phyloP scores from a whole-genome alignment of 371 early-diverging fungal species.

The Mucor plumbeus region DNA sequence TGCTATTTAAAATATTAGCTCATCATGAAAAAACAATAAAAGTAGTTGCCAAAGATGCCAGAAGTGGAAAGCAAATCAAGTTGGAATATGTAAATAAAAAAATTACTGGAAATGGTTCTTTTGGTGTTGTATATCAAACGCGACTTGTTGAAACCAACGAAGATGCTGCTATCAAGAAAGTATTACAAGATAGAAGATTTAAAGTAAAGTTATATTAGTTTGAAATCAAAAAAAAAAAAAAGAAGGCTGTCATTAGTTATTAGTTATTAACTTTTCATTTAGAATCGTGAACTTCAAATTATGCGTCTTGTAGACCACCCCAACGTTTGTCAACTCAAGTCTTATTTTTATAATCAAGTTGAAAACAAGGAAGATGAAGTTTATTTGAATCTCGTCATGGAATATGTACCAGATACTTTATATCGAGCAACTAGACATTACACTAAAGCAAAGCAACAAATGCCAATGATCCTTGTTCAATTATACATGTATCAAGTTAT shows the following conservation, averaged over 20 bases:
- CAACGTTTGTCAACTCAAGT: conserved; percentile 75
- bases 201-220: conserved; percentile 62
- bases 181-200: conserved; percentile 95
- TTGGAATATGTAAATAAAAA: conserved; percentile 89
- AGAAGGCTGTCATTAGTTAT: too few species aligned
- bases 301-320: conserved; percentile 82
- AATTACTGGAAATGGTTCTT: conserved; percentile 94
- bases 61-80: conserved; percentile 80
- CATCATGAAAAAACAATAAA: too few species aligned
- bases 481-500: conserved; percentile 97
- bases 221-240: too few species aligned
- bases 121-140: conserved; percentile 97
- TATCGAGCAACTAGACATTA: conserved; percentile 82
- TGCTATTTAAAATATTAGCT: too few species aligned
- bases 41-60: conserved; percentile 77
- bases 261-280: background rate
- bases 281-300: conserved; percentile 90
- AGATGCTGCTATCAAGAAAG: conserved; percentile 93
- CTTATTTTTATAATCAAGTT: conserved; percentile 80
- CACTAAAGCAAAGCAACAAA: conserved; percentile 83
- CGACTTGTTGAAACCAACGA: conserved; percentile 81
- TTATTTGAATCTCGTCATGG: conserved; percentile 84
- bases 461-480: conserved; percentile 90
- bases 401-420: conserved; percentile 87
- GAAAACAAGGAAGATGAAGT: conserved; percentile 74